Base-by-base conservation (phyloP, 148 eudicot species). In the Silene uniflora region DNA sequence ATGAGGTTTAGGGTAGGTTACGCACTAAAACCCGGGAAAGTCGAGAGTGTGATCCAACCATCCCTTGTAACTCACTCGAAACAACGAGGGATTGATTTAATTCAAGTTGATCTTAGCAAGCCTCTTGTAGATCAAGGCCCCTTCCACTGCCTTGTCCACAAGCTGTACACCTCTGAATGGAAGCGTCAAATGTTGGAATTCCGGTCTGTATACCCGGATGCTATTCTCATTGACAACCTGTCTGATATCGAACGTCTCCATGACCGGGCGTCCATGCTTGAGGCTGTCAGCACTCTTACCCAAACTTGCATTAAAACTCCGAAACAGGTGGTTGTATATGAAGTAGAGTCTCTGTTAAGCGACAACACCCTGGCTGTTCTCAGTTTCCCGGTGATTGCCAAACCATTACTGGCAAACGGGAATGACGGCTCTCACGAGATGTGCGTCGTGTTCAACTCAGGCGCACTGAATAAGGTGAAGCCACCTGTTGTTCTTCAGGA, bases 401-500 rank as follows among this genome's bases (percentile, higher is more conserved):
- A 91, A 75, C 84, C 93, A 0, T 68, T 89, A 82, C 59, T 80
- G 0, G 89, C 89, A 2, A 64, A 88, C 70, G 91, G 90, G 61
- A 82, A 60, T 21, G 82, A 75, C 7, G 66, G 62, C 16, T 82
- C 92, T 14, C 93, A 91, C 27, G 79, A 84, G 35, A 87, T 91
- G 93, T 79, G 62, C 3, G 75, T 91, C 11, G 89, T 88, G 54
- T 85, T 85, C 29, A 82, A 70, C 49, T 52, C 66, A 7, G 72
- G 83, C 5, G 91, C 87, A 1, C 42, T 91, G 72, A 82, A 70
- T 10, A 75, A 83, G 42, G 70, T 88, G 12, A 60, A 76, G 12
- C 75, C 83, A 0, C 93, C 97, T 9, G 46, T 90, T 44, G 82
- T 88, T 9, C 61, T 91, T 52, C 97, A 91, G 73, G 87, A 91